These are phyloP conservation scores for Henckelia pumila DNA, from an alignment of 257 asterid genomes.

Conservation along the genomic window DNA sequence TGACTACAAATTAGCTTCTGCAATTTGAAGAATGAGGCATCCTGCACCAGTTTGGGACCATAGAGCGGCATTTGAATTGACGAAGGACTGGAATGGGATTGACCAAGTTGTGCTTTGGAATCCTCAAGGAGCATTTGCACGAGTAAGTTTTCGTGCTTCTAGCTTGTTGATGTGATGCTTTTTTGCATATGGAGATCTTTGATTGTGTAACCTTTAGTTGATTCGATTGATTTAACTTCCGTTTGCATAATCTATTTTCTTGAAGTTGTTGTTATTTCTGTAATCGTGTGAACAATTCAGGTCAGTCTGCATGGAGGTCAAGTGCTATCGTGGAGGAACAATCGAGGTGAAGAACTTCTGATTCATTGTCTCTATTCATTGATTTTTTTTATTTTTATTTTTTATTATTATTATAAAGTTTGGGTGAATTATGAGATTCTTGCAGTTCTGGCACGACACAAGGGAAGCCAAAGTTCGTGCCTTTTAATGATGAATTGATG, in stretches of 20 bases:
- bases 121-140: constrained; percentile 78
- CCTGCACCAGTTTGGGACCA: constrained; percentile 75
- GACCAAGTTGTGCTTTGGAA: constrained; percentile 80
- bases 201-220: constrained; percentile 12
- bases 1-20: constrained; percentile 23
- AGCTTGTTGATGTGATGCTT: constrained; percentile 18
- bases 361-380: too few species aligned
- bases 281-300: too few species aligned
- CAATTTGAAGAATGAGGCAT: constrained; percentile 67
- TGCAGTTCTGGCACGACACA: too few species aligned
- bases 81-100: constrained; percentile 86
- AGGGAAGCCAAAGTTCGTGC: too few species aligned
- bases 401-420: too few species aligned
- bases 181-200: constrained; percentile 1
- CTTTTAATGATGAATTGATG: too few species aligned
- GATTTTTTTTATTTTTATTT: too few species aligned
- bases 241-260: constrained; percentile 12
- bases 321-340: constrained; percentile 89
- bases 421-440: too few species aligned
- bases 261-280: too few species aligned
- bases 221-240: constrained; percentile 20
- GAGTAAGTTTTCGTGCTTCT: constrained; percentile 48
- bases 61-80: constrained; percentile 57
- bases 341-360: constrained; percentile 86
- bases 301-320: constrained; percentile 91